phyloP scores from a whole-genome alignment of 371 early-diverging fungal genomes.

The Mortierella sp. region DNA sequence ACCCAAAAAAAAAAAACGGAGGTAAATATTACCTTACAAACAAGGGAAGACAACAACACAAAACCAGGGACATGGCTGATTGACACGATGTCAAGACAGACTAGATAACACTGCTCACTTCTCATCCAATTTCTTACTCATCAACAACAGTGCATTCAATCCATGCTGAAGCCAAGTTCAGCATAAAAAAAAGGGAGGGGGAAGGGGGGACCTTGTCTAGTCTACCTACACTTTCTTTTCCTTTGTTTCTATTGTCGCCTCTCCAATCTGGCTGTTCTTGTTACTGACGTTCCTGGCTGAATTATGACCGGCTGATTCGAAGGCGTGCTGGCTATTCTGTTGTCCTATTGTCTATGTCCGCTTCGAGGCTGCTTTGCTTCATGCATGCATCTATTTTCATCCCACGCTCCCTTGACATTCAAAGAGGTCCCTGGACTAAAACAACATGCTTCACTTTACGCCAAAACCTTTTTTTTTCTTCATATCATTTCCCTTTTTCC shows the following conservation, averaged over 20 bases:
- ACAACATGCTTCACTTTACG: not conserved
- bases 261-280: not conserved
- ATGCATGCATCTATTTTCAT: slow-evolving; percentile 12
- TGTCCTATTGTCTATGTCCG: not conserved
- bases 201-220: no score
- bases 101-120: no score
- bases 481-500: not conserved
- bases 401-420: not conserved
- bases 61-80: no score
- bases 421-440: not conserved
- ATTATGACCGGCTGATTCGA: not conserved
- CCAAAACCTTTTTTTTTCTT: not conserved
- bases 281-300: not conserved
- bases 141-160: no score
- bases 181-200: no score
- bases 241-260: not conserved
- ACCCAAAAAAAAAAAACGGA: not conserved
- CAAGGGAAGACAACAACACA: not conserved
- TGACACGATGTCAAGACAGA: no score
- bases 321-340: no score
- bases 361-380: not conserved
- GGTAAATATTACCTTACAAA: not conserved
- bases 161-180: no score
- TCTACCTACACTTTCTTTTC: not conserved
- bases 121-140: no score